phyloP scores from a whole-genome alignment of 106 monocot genomes.

The Agapanthus africanus region DNA sequence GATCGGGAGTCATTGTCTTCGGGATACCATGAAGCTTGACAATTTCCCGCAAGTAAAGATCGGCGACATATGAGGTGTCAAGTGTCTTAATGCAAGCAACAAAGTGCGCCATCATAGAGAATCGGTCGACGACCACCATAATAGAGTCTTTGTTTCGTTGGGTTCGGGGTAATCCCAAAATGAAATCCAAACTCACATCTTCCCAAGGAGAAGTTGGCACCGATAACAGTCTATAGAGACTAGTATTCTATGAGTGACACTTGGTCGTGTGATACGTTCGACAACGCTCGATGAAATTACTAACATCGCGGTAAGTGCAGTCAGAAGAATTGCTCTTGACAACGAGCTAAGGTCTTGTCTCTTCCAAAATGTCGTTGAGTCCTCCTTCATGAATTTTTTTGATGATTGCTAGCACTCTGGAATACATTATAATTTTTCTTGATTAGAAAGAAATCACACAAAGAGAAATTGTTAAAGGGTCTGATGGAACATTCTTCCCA shows the following conservation, averaged over 20 bases:
- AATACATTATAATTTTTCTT: not conserved
- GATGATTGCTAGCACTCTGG: not conserved
- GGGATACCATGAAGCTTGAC: conserved; percentile 12
- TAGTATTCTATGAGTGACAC: not conserved
- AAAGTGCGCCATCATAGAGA: conserved; percentile 20
- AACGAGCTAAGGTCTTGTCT: not conserved
- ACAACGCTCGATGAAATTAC: not conserved
- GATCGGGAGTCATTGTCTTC: conserved; percentile 2
- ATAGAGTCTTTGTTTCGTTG: conserved; percentile 10
- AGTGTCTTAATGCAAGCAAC: conserved; percentile 8
- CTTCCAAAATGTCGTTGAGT: conserved; percentile 6
- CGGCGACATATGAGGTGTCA: conserved; percentile 10
- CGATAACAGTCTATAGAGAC: conserved; percentile 2
- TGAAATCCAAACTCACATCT: conserved; percentile 12
- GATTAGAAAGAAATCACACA: not conserved
- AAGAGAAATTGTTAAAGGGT: not conserved
- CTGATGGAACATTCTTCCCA: no score
- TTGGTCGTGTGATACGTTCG: not conserved
- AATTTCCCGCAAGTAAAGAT: conserved; percentile 10
- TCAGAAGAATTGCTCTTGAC: not conserved
- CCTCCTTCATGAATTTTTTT: not conserved
- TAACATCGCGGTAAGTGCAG: not conserved
- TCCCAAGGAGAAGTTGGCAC: conserved; percentile 11
- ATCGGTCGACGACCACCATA: conserved; percentile 9
- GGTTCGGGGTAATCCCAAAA: conserved; percentile 9